These are phyloP conservation scores for Solanum paucissectum DNA, from an alignment of 257 asterid species.

Conservation along the genomic window DNA sequence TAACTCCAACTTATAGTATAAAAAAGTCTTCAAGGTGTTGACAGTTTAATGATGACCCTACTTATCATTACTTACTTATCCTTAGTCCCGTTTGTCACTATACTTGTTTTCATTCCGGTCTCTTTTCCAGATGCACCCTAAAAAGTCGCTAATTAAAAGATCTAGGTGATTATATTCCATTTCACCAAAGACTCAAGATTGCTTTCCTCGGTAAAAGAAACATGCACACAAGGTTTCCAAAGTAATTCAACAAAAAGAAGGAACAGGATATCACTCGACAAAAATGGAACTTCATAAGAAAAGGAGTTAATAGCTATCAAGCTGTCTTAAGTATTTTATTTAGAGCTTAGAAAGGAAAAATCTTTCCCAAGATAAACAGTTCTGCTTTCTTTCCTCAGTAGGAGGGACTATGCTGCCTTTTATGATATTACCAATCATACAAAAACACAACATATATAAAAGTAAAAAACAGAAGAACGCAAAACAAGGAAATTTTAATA, in stretches of 20 bases:
- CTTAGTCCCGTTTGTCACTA: neutral
- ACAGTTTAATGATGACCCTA: neutral
- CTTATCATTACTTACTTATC: neutral
- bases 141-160: neutral
- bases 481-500: neutral
- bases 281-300: neutral
- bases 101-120: neutral
- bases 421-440: neutral
- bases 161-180: neutral
- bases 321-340: neutral
- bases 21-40: neutral
- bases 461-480: neutral
- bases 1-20: constrained; percentile 14
- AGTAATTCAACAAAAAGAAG: neutral
- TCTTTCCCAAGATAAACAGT: neutral
- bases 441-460: neutral
- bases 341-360: neutral
- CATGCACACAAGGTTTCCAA: neutral
- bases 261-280: neutral
- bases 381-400: neutral
- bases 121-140: neutral
- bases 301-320: neutral
- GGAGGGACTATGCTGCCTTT: neutral
- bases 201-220: neutral
- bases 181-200: neutral